Evolutionary conservation across 805 yeast genomes (phyloP).

Genomic region (Kazachstania viticola): DNA sequence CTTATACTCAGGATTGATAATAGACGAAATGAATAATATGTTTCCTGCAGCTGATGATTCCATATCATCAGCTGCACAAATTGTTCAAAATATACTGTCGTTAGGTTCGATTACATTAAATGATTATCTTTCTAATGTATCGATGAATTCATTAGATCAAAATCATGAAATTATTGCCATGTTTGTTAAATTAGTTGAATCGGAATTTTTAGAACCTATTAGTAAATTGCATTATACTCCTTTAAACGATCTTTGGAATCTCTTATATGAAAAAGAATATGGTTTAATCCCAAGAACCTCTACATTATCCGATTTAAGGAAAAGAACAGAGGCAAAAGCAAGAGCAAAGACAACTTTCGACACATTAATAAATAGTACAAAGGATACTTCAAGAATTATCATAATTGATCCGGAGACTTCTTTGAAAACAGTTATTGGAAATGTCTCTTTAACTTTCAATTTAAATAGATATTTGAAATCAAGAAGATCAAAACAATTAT

Average conservation of each 20-base stretch:
- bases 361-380: conserved; percentile 26
- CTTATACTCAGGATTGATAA: conserved; percentile 68
- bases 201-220: conserved; percentile 42
- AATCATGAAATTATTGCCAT: conserved; percentile 24
- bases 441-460: conserved; percentile 47
- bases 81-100: conserved; percentile 58
- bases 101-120: conserved; percentile 52
- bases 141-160: conserved; percentile 17
- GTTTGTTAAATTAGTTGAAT: conserved; percentile 36
- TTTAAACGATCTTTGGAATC: conserved; percentile 29
- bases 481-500: conserved; percentile 53
- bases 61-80: conserved; percentile 26
- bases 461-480: conserved; percentile 56
- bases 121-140: conserved; percentile 34
- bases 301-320: conserved; percentile 42
- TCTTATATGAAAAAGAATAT: conserved; percentile 32
- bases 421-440: conserved; percentile 35
- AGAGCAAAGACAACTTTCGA: conserved; percentile 30
- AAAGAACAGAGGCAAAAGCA: conserved; percentile 49
- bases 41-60: conserved; percentile 14
- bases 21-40: conserved; percentile 37
- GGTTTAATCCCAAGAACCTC: conserved; percentile 28
- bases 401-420: conserved; percentile 27
- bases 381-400: conserved; percentile 17
- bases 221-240: conserved; percentile 28